Conservation (phyloP, 1,284 basidiomycete genomes). For the Inonotus hispidus region DNA sequence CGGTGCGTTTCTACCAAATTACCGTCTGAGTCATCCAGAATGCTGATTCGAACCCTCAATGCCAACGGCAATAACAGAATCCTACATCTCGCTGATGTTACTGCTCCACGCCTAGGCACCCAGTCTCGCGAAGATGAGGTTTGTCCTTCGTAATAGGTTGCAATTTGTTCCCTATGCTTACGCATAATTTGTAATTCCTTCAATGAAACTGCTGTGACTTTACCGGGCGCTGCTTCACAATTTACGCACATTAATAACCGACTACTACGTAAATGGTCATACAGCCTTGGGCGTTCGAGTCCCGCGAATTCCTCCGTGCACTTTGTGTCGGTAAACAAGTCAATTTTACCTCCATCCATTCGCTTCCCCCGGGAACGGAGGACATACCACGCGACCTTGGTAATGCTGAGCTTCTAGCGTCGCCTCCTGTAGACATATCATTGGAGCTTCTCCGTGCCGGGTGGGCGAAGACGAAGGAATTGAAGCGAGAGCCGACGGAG, state of each 20-base stretch:
- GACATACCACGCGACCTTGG: conserved; percentile 74
- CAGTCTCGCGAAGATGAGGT: conserved; percentile 84
- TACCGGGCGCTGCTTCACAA: neutral
- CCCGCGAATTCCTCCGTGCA: conserved; percentile 86
- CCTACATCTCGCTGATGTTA: conserved; percentile 80
- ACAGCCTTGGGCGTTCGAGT: conserved; percentile 87
- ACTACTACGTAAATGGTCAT: neutral
- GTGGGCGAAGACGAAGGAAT: conserved; percentile 91
- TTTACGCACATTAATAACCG: neutral
- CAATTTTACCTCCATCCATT: conserved; percentile 71
- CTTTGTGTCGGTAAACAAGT: conserved; percentile 88
- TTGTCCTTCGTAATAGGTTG: conserved; percentile 20
- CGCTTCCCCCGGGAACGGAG: conserved; percentile 58
- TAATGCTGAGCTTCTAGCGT: conserved; percentile 49
- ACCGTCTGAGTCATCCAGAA: neutral
- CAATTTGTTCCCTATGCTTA: neutral
- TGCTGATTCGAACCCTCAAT: neutral
- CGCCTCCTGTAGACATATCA: conserved; percentile 62
- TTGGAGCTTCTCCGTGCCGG: conserved; percentile 79
- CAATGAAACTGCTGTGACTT: neutral
- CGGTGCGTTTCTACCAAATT: conserved; percentile 44
- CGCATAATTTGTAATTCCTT: neutral
- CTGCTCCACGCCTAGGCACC: conserved; percentile 78
- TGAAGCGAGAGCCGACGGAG: conserved; percentile 70
- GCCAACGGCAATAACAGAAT: conserved; percentile 43